Percentiles rank a stretch among this genome's conserved stretches.
phyloP scores from a whole-genome alignment of 345 rosid species.

The Odontarrhena argentea region DNA sequence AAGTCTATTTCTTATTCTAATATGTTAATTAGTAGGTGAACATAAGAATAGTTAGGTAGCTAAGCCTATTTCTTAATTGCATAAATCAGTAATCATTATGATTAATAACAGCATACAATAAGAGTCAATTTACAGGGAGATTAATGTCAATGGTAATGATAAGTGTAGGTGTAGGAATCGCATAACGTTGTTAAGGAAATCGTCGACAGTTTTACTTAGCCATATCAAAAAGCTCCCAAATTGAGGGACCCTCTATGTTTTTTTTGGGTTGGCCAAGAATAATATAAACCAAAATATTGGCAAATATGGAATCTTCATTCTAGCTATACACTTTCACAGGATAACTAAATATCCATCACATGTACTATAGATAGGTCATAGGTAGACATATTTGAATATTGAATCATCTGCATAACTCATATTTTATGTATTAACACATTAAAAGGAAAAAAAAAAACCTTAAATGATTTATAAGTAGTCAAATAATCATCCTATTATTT shows the following conservation, averaged over 20 bases:
- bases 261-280: slow-evolving; percentile 33
- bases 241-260: slow-evolving; percentile 38
- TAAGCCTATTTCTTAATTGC: background rate
- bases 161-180: slow-evolving; percentile 35
- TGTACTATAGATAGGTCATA: slow-evolving; percentile 10
- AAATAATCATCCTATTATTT: background rate
- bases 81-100: background rate
- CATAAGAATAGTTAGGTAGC: slow-evolving; percentile 5
- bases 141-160: slow-evolving; percentile 41
- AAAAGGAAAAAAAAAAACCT: background rate
- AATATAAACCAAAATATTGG: background rate
- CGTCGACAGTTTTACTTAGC: slow-evolving; percentile 48
- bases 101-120: background rate
- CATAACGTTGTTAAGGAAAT: slow-evolving; percentile 43
- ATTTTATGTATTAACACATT: background rate
- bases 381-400: background rate
- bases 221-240: slow-evolving; percentile 43
- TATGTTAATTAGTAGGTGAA: background rate
- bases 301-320: slow-evolving; percentile 32
- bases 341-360: slow-evolving; percentile 22
- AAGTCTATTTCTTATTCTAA: background rate
- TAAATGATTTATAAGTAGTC: background rate
- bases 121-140: slow-evolving; percentile 21
- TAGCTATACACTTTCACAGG: slow-evolving; percentile 12
- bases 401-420: background rate